Evolutionary conservation across 768 basidiomycete species (phyloP), one percentile per base, ranked within the genome.

Genomic region (Boletales sp.): DNA sequence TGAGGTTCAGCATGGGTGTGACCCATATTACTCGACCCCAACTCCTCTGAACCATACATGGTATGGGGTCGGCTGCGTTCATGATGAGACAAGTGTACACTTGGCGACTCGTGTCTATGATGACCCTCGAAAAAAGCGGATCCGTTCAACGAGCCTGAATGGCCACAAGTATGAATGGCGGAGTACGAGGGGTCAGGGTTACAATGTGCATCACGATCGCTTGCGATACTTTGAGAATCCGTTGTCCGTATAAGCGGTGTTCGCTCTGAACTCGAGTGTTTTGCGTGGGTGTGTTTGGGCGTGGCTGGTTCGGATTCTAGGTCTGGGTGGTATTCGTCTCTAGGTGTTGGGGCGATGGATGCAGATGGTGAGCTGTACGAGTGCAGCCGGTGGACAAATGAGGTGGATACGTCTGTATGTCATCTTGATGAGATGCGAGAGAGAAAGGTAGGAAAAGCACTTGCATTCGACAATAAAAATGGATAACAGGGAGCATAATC

Each of bases 381-480:
- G 1, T 88, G 83, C 0, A 91, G 75, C 46, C 73, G 75, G 47
- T 90, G 82, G 12, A 90, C 90, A 57, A 82, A 90, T 3, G 84
- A 77, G 0, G 85, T 88, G 17, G 88, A 90, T 40, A 81, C 65
- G 59, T 88, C 90, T 91, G 57, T n/a, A 38, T 12, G 32, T 13
- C 21, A 25, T 4, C 3, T 13, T 32, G 15, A 38, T 56, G 14
- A 51, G 32, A 7, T 9, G 5, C 12, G 19, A 37, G 53, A 15
- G 15, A 28, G 13, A 1, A 14, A 35, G 12, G 11, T 0, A n/a
- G 48, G 14, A 14, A 56, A 31, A 30, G 52, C 1, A 72, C 86
- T 34, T 63, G 86, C 90, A 91, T 80, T 92, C 90, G 30, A 92
- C 69, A 6, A 89, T 66, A 64, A 92, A 92, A 34, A 92, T 92